A percentile compares a stretch with the other conserved stretches of the same genome.
phyloP scores from a whole-genome alignment of 192 early-diverging fungal genomes.

The Coemansia sp. region DNA sequence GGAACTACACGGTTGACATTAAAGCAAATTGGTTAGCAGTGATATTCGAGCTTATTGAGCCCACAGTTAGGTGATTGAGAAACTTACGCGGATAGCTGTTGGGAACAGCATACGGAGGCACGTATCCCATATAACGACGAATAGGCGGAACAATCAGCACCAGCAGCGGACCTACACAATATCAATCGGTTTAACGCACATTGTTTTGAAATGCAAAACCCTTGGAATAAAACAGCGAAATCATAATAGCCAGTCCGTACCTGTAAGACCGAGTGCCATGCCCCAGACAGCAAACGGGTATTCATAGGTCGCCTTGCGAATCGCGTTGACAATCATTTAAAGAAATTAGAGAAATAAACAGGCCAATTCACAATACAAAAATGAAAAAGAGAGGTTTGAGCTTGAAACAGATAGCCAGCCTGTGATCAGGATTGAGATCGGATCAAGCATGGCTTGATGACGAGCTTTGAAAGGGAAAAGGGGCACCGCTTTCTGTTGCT shows the following conservation, averaged over 20 bases:
- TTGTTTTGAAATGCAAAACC: not conserved
- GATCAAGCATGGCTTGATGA: not conserved
- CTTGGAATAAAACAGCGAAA: not conserved
- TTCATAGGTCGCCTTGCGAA: slow-evolving; percentile 47
- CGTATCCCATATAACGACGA: slow-evolving; percentile 27
- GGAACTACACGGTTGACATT: slow-evolving; percentile 28
- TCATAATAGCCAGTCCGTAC: slow-evolving; percentile 6
- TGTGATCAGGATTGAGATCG: not conserved
- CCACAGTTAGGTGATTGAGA: not conserved
- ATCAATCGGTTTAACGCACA: not conserved
- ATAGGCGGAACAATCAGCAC: slow-evolving; percentile 41
- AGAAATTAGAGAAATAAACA: not conserved
- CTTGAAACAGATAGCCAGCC: too few relatives aligned
- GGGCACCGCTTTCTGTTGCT: not conserved
- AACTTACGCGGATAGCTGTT: slow-evolving; percentile 48
- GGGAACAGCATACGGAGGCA: slow-evolving; percentile 29
- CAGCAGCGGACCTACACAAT: slow-evolving; percentile 36
- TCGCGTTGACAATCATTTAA: slow-evolving; percentile 35
- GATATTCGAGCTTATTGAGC: not conserved
- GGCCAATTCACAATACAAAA: not conserved
- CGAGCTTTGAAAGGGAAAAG: not conserved
- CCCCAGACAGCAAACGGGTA: slow-evolving; percentile 53
- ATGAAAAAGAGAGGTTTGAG: too few relatives aligned
- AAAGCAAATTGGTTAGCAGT: too few relatives aligned
- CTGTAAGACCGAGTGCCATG: slow-evolving; percentile 42